Percentiles rank a stretch among this genome's conserved stretches.
phyloP scores from a whole-genome alignment of 2,329 filamentous ascomycete genomes.

The Fusarium anguioides region DNA sequence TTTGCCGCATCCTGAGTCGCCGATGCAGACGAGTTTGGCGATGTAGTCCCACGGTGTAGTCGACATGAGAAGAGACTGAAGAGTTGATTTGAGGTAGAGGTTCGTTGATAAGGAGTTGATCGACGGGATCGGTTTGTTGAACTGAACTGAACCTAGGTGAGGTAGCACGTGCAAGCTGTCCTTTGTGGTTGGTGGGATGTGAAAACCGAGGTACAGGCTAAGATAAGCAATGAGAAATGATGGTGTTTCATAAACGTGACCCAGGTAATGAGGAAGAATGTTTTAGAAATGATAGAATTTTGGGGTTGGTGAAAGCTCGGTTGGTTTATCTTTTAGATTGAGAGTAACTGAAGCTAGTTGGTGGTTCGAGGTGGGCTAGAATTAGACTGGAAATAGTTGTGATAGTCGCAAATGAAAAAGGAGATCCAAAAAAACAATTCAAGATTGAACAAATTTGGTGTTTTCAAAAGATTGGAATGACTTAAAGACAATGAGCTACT shows the following conservation, averaged over 20 bases:
- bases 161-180: constrained; percentile 39
- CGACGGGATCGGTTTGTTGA: not conserved
- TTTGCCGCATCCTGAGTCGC: constrained; percentile 96
- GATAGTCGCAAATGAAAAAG: constrained; percentile 3
- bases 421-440: constrained; percentile 6
- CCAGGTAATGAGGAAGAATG: not conserved
- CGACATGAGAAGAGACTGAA: constrained; percentile 58
- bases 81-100: constrained; percentile 8
- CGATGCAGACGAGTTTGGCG: constrained; percentile 97
- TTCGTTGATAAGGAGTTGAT: constrained; percentile 12
- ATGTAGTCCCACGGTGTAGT: constrained; percentile 94
- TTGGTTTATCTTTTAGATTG: constrained; percentile 11
- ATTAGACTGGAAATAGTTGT: constrained; percentile 5
- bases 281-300: constrained; percentile 27
- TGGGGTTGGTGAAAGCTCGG: constrained; percentile 15
- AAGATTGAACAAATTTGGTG: not conserved
- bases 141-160: constrained; percentile 2
- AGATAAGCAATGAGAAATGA: not conserved
- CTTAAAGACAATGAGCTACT: not conserved
- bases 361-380: constrained; percentile 6
- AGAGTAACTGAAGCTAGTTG: not conserved
- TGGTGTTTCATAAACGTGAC: constrained; percentile 15
- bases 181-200: constrained; percentile 15
- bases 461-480: not conserved
- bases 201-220: constrained; percentile 21